These are phyloP conservation scores for Agaricales sp. DNA, from an alignment of 1,284 basidiomycete genomes.

Conservation along the genomic window DNA sequence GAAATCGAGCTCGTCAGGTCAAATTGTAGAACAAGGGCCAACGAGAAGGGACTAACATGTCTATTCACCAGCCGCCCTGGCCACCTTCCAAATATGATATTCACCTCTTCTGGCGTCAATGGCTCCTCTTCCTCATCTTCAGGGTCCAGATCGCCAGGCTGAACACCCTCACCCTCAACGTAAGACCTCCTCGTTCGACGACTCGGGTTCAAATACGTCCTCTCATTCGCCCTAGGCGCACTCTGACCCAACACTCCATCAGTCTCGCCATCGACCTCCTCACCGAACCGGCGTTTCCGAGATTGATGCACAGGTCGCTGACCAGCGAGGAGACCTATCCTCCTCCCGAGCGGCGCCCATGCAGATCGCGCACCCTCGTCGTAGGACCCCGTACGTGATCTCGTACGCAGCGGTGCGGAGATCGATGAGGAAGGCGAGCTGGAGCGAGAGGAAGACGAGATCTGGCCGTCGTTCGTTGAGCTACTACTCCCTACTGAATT, in stretches of 20 bases:
- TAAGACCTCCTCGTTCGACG: slow-evolving; percentile 3
- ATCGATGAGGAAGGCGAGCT: slow-evolving; percentile 11
- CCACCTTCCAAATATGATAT: slow-evolving; percentile 54
- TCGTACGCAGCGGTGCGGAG: slow-evolving; percentile 9
- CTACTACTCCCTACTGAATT: background rate
- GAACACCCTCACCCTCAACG: slow-evolving; percentile 6
- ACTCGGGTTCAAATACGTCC: background rate
- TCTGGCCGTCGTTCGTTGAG: background rate
- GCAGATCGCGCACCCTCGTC: slow-evolving; percentile 8
- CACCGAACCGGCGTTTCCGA: slow-evolving; percentile 4
- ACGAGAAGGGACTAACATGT: slow-evolving; percentile 45
- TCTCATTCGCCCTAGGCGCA: background rate
- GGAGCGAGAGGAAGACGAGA: background rate
- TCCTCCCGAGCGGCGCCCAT: slow-evolving; percentile 11
- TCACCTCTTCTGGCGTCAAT: slow-evolving; percentile 27
- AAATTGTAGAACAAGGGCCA: slow-evolving; percentile 6
- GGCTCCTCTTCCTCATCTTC: slow-evolving; percentile 21
- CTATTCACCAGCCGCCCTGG: slow-evolving; percentile 54
- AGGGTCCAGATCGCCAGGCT: background rate
- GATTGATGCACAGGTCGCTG: too few species aligned
- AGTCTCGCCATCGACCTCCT: background rate
- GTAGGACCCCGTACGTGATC: slow-evolving; percentile 2
- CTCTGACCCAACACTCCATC: background rate
- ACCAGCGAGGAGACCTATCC: slow-evolving; percentile 9
- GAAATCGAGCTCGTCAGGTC: slow-evolving; percentile 4